These are phyloP conservation scores for Euphorbia neoarborescens DNA, from an alignment of 441 rosid species.

Conservation along the genomic window DNA sequence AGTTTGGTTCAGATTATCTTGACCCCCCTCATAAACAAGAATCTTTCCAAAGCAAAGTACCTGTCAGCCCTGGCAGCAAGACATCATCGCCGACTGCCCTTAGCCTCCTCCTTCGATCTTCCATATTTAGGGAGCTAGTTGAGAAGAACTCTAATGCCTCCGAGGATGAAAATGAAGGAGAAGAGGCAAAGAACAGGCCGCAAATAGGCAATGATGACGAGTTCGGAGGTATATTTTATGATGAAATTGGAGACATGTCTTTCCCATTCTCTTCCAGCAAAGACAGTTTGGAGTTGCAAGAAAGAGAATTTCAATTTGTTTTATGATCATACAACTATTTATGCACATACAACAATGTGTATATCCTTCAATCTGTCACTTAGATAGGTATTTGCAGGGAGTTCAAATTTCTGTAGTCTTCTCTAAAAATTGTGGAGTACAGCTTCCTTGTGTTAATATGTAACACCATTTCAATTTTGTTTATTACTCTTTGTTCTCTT, in stretches of 20 bases:
- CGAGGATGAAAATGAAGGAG: conserved; percentile 34
- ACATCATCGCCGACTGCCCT: conserved; percentile 46
- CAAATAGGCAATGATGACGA: conserved; percentile 30
- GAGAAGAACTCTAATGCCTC: conserved; percentile 39
- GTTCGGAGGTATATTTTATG: conserved; percentile 27
- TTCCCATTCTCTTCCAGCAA: conserved; percentile 25
- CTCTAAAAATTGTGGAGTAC: background rate
- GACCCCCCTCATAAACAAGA: conserved; percentile 25
- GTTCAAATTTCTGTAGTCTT: background rate
- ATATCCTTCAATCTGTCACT: conserved; percentile 5
- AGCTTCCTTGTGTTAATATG: conserved; percentile 5
- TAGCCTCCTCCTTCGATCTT: conserved; percentile 51
- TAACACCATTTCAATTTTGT: background rate
- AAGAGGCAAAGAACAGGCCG: conserved; percentile 27
- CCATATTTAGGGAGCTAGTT: conserved; percentile 40
- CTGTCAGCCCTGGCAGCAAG: conserved; percentile 23
- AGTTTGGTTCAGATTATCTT: conserved; percentile 24
- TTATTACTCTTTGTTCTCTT: background rate
- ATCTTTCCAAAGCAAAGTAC: conserved; percentile 21
- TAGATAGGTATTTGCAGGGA: background rate
- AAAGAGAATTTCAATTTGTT: conserved; percentile 27
- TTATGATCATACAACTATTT: conserved; percentile 18
- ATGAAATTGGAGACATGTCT: conserved; percentile 30
- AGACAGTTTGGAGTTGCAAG: conserved; percentile 29
- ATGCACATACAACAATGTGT: background rate